Base-by-base conservation (phyloP, 176 grass and related monocot genomes). In the Hsuehochloa calcarea region DNA sequence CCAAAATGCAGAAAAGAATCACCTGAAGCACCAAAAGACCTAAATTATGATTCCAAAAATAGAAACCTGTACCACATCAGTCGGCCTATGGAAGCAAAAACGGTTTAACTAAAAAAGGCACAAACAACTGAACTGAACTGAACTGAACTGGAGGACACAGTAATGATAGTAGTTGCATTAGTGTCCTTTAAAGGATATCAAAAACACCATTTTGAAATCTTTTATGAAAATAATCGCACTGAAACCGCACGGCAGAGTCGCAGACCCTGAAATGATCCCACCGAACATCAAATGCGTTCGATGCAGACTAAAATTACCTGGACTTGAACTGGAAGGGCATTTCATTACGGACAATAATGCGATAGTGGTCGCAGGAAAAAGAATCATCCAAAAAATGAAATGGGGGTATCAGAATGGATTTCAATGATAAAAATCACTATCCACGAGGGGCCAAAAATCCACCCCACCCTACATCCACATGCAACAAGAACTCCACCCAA, bases 1-100 rank as follows among this genome's bases (percentile, higher is more conserved):
- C 23, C 50, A 13, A 82, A 86, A 86, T 46, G 55, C 54, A 86
- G 65, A 55, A 82, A 77, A 41, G 3, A 72, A 72, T 25, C 8
- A 15, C 46, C 37, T 60, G 20, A 74, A 68, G 41, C 69, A 85
- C 17, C 37, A 19, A 79, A 79, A 83, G 12, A 60, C 26, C 5
- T 60, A 75, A 55, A 39, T 31, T 13, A 50, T 10, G 5, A 76
- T 60, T 31, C 79, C 68, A 40, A 39, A 86, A 55, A 25, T 19
- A 75, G n/a, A n/a, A 66, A 66, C 34, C 5, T 31, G 17, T 29
- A 47, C 12, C 45, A 72, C 27, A 26, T 78, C 65, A 63, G 22
- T 4, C 64, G 19, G n/a, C 46, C 71, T 44, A 81, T 40, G 27
- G 51, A 80, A 75, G 41, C 38, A 84, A 22, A 39, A 51, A 66